Percentiles rank a stretch among this genome's conserved stretches.
phyloP scores from a whole-genome alignment of 2,329 filamentous ascomycete genomes.

The Diaporthe eres region DNA sequence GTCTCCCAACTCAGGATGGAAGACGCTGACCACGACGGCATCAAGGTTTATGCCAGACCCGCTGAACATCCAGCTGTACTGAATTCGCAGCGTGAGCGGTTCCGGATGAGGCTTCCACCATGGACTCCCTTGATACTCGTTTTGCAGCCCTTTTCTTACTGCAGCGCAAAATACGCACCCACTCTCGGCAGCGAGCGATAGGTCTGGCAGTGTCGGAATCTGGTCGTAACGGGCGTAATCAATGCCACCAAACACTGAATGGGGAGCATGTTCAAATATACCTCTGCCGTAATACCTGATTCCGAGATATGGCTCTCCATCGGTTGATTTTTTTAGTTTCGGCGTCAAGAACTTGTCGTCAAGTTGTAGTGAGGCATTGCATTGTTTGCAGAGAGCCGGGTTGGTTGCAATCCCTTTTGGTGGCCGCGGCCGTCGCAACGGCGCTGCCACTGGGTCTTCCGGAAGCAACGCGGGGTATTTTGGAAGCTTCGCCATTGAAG shows the following conservation, averaged over 20 bases:
- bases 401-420: background rate
- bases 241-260: background rate
- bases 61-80: background rate
- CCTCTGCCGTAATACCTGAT: no score
- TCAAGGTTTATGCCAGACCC: background rate
- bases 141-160: background rate
- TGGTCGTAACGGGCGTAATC: background rate
- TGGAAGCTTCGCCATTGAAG: no score
- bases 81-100: background rate
- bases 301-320: background rate
- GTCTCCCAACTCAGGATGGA: background rate
- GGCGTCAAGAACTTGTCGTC: background rate
- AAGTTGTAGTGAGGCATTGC: background rate
- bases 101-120: background rate
- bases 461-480: background rate
- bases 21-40: background rate
- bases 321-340: background rate
- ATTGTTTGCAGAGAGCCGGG: background rate
- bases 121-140: background rate
- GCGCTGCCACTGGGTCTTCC: background rate
- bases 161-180: background rate
- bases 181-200: background rate
- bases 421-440: background rate
- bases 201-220: background rate
- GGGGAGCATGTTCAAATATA: background rate